A percentile compares a stretch with the other conserved stretches of the same genome.
Conservation (phyloP, 75 land plant species). For the Isoetes taiwanensis region DNA sequence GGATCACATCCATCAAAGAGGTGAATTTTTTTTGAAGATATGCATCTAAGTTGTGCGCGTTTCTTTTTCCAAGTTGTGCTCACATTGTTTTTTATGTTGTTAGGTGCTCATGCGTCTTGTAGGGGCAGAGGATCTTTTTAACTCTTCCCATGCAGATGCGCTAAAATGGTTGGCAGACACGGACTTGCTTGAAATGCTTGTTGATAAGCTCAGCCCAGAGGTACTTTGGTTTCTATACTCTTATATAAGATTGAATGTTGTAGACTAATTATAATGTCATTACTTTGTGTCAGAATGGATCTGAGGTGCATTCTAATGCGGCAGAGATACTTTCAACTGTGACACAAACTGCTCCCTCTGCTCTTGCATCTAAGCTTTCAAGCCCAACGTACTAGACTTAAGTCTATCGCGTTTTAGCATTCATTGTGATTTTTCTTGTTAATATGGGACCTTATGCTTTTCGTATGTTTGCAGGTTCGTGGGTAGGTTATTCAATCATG, state of each 20-base stretch:
- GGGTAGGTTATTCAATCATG: slow-evolving; percentile 65
- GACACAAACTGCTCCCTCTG: slow-evolving; percentile 66
- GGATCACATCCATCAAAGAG: slow-evolving; percentile 97
- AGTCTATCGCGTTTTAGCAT: too few relatives aligned
- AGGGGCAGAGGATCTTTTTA: slow-evolving; percentile 83
- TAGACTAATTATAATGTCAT: too few relatives aligned
- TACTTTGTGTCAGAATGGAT: slow-evolving; percentile 75
- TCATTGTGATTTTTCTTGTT: too few relatives aligned
- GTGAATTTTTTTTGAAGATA: slow-evolving; percentile 19
- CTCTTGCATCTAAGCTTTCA: slow-evolving; percentile 61
- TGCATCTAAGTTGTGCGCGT: background rate
- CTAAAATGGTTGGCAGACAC: slow-evolving; percentile 83
- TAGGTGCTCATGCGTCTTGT: slow-evolving; percentile 82
- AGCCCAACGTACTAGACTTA: slow-evolving; percentile 92
- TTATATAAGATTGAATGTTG: too few relatives aligned
- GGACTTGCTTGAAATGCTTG: slow-evolving; percentile 81
- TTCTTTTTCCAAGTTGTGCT: background rate
- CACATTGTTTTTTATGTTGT: background rate
- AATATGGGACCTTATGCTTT: too few relatives aligned
- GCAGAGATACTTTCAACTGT: slow-evolving; percentile 88
- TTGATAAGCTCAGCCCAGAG: slow-evolving; percentile 83
- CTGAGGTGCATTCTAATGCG: slow-evolving; percentile 89
- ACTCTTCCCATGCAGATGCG: slow-evolving; percentile 47
- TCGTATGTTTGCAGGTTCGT: slow-evolving; percentile 55
- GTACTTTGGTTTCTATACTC: too few relatives aligned